Evolutionary conservation across 768 basidiomycete species (phyloP).

Genomic region (Strobilomyces dryophilus): DNA sequence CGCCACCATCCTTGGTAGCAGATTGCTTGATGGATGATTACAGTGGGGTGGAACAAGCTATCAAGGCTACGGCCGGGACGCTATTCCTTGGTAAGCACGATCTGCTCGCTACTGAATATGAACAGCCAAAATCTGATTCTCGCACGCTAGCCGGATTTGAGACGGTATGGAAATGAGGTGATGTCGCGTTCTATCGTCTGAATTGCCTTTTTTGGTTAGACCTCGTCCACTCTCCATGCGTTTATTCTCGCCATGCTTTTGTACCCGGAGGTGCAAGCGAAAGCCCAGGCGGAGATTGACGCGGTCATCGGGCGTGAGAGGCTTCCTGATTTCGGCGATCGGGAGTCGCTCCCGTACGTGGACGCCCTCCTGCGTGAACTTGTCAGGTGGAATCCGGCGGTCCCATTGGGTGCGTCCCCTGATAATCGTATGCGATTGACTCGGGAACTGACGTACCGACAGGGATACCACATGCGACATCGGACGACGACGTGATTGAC

Average conservation of each 20-base stretch:
- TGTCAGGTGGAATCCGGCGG: slow-evolving; percentile 24
- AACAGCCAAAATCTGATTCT: not conserved
- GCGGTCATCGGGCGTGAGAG: slow-evolving; percentile 16
- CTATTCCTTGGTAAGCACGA: slow-evolving; percentile 19
- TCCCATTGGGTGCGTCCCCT: slow-evolving; percentile 17
- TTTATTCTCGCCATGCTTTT: slow-evolving; percentile 29
- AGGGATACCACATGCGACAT: slow-evolving; percentile 26
- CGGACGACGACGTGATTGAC: slow-evolving; percentile 23
- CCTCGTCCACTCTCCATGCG: slow-evolving; percentile 19
- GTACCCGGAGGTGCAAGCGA: slow-evolving; percentile 24
- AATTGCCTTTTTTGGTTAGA: slow-evolving; percentile 11
- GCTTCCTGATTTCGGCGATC: slow-evolving; percentile 27
- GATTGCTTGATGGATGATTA: slow-evolving; percentile 18
- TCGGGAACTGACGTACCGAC: not conserved
- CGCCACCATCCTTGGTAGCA: slow-evolving; percentile 26
- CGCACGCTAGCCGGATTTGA: slow-evolving; percentile 21
- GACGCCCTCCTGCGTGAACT: slow-evolving; percentile 39
- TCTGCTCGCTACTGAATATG: not conserved
- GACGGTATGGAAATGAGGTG: slow-evolving; percentile 10
- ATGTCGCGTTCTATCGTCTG: not conserved
- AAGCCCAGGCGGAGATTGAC: slow-evolving; percentile 27
- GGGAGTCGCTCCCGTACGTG: slow-evolving; percentile 36
- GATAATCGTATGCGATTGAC: not conserved
- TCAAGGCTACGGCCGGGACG: slow-evolving; percentile 25
- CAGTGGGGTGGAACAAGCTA: slow-evolving; percentile 18